Base-by-base conservation (phyloP, 1,284 basidiomycete species). In the Cryptococcus sp. region DNA sequence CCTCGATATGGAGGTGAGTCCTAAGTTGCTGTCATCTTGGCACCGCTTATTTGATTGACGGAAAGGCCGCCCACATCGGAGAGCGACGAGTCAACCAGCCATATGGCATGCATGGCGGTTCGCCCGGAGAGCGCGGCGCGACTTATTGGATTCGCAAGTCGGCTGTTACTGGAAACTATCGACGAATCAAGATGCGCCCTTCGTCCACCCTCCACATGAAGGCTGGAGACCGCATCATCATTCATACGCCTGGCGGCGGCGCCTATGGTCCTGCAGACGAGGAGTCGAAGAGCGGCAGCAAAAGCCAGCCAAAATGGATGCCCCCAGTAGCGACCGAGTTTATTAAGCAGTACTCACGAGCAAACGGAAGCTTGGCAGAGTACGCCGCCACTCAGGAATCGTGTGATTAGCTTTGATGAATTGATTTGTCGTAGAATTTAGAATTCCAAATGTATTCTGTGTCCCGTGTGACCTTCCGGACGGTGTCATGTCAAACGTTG, bases 101-200 rank as follows among this genome's bases (percentile, higher is more conserved):
- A 15, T 97, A 95, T 74, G 95, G 95, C 3, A 77, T 94, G 74
- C 86, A 89, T 63, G 94, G 94, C 8, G 95, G 95, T 15, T 85
- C 84, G 17, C 81, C 86, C 6, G 94, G 88, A 13, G 81, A 78
- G 52, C 78, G 88, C 61, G 94, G 94, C 0, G 83, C 86, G 48
- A 99, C 97, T 74, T 86, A 89, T 25, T 96, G 93, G 29, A 50
- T 68, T 49, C 66, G 54, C 55, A 54, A 51, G 39, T 52, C 45
- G 25, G 22, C 23, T 13, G 16, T 22, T 38, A 46, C 51, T 17
- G 29, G 22, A 3, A 46, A 52, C 5, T 43, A 39, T 13, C 45
- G 56, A 15, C 48, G 34, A 38, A 46, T 58, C 46, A 58, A 58
- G 45, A 22, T 58, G 11, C 45, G 40, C 26, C 26, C 26, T 29